Evolutionary conservation across 192 early-diverging fungal species (phyloP), one percentile per base, ranked within the genome.

Genomic region (Spinellus fusiger): DNA sequence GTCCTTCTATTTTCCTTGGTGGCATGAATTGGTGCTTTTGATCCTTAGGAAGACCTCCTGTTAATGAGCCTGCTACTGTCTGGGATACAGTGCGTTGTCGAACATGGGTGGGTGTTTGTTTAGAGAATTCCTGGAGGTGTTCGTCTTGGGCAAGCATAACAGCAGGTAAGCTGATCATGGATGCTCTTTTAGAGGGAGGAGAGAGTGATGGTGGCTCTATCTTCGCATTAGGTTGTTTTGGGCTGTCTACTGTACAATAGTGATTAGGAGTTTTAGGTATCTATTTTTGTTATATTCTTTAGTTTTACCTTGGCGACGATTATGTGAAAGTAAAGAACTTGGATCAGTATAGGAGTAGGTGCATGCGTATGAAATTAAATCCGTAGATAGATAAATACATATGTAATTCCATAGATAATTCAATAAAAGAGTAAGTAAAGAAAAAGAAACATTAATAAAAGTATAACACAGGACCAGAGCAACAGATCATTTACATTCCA

Each of bases 251-350:
- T 44, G 40, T 44, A n/a, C 18, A 44, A n/a, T 12, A n/a, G 40
- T 44, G 40, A 44, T 37, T 37, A 5, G 5, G 35, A 37, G 5
- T 37, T 37, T 37, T 13, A 9, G 35, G 35, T 37, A 9, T 37
- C 13, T 37, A 9, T 56, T 37, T 37, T 22, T 15, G 35, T 8
- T 56, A 25, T 10, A 25, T 56, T 56, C 13, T 25, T 56, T 5
- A 22, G 3, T 15, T 48, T 61, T 61, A 61, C 59, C 59, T 59
- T 47, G 26, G 49, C 56, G 64, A 32, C 38, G 52, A 12, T 40
- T 55, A 52, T 34, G 37, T 49, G 55, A 56, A 40, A 56, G 64
- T 53, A 62, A 54, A 40, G 49, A 62, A 25, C 51, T 23, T 33
- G 25, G 33, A 32, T 16, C 8, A 29, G 54, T 20, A 35, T n/a